Conservation (phyloP, 441 rosid genomes). For the Eutrema salsugineum region DNA sequence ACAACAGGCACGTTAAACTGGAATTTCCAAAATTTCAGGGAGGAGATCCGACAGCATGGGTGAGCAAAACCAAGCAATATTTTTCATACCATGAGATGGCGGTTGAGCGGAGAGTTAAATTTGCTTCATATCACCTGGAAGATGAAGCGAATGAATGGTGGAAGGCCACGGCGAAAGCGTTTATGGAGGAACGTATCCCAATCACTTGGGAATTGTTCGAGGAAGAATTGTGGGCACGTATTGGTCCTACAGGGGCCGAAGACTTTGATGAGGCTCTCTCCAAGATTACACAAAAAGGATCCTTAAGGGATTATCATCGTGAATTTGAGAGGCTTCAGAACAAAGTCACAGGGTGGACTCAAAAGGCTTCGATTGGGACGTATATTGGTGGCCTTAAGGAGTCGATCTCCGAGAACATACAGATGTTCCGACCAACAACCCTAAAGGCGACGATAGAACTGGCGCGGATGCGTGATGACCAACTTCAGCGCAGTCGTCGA, state of each 20-base stretch:
- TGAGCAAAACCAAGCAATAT: not conserved
- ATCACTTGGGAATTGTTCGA: not conserved
- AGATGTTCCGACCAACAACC: not conserved
- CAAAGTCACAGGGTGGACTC: not conserved
- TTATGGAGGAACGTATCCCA: fast-evolving
- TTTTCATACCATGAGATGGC: not conserved
- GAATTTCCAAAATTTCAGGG: not conserved
- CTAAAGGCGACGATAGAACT: not conserved
- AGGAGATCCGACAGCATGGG: not conserved
- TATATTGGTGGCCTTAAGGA: not conserved
- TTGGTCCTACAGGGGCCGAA: not conserved
- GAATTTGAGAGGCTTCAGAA: not conserved
- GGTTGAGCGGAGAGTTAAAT: not conserved
- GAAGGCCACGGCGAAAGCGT: not conserved
- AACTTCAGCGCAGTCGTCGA: not conserved
- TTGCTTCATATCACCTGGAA: not conserved
- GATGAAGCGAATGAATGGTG: not conserved
- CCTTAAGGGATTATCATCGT: not conserved
- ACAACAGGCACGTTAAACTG: not conserved
- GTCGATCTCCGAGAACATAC: not conserved
- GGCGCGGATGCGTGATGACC: not conserved
- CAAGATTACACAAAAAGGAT: not conserved
- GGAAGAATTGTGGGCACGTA: not conserved
- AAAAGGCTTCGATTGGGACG: not conserved
- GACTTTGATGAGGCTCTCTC: not conserved